Conservation (phyloP, 164 flowering plant genomes). For the Platanus orientalis region DNA sequence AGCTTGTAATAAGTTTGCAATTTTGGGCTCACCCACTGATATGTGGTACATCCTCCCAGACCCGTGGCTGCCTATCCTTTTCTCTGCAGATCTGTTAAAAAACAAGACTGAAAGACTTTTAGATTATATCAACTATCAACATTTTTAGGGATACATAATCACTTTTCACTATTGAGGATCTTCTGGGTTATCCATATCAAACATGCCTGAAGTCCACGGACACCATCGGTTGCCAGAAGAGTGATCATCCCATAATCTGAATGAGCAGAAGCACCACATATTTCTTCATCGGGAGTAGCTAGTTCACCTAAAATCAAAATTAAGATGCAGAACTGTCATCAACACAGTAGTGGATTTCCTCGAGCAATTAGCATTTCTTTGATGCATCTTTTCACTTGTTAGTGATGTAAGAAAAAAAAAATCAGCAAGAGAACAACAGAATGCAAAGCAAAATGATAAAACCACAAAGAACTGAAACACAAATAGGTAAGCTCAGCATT, state of each 20-base stretch:
- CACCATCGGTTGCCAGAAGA: conserved; percentile 68
- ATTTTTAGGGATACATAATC: background rate
- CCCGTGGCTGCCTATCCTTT: conserved; percentile 44
- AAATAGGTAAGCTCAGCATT: too few species aligned
- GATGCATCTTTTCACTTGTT: too few species aligned
- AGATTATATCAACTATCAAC: background rate
- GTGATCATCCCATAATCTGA: conserved; percentile 95
- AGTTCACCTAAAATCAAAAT: conserved; percentile 43
- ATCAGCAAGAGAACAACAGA: too few species aligned
- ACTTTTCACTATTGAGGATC: background rate
- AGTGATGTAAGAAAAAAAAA: too few species aligned
- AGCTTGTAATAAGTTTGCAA: too few species aligned
- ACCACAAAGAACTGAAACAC: too few species aligned
- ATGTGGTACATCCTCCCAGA: conserved; percentile 81
- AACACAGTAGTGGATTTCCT: too few species aligned
- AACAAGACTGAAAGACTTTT: background rate
- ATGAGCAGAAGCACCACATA: conserved; percentile 83
- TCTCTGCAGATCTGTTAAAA: conserved; percentile 69
- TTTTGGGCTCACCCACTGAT: conserved; percentile 52
- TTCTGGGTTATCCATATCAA: too few species aligned
- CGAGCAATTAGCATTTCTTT: too few species aligned
- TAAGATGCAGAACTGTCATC: too few species aligned
- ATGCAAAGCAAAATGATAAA: too few species aligned
- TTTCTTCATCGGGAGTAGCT: conserved; percentile 31
- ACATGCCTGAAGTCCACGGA: conserved; percentile 80